Evolutionary conservation across 164 flowering plant species (phyloP).

Genomic region (Aristolochia californica): DNA sequence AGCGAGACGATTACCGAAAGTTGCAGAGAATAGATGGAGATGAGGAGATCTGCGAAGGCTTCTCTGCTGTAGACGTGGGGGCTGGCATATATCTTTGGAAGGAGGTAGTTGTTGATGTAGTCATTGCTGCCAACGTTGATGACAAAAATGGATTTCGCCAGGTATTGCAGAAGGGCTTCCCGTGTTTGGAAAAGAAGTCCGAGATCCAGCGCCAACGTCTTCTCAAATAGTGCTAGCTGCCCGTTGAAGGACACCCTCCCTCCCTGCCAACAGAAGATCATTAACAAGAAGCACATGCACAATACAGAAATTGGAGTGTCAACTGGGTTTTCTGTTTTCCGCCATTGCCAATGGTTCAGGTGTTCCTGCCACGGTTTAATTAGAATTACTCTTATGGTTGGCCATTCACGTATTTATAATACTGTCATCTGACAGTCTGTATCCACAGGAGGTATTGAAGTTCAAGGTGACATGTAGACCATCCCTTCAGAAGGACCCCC

Average conservation of each 20-base stretch:
- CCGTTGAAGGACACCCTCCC: slow-evolving; percentile 21
- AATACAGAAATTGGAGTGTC: too few species aligned
- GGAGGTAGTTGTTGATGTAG: slow-evolving; percentile 38
- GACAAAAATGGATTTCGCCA: slow-evolving; percentile 20
- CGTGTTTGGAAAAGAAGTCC: slow-evolving; percentile 12
- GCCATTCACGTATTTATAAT: too few species aligned
- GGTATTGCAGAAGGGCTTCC: slow-evolving; percentile 8
- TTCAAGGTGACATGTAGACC: too few species aligned
- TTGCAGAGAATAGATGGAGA: slow-evolving; percentile 15
- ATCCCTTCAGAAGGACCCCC: too few species aligned
- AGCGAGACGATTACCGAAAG: slow-evolving; percentile 11
- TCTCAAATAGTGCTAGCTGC: slow-evolving; percentile 22
- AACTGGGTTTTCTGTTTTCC: too few species aligned
- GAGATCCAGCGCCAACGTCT: slow-evolving; percentile 14
- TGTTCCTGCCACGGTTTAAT: too few species aligned
- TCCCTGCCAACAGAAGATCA: slow-evolving; percentile 12
- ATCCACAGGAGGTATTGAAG: too few species aligned
- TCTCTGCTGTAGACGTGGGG: slow-evolving; percentile 16
- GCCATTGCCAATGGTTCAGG: too few species aligned
- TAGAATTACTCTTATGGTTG: too few species aligned
- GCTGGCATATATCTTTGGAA: slow-evolving; percentile 15
- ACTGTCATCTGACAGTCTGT: too few species aligned
- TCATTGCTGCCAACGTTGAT: slow-evolving; percentile 31
- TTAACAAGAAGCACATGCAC: too few species aligned
- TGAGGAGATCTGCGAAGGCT: slow-evolving; percentile 25